These are phyloP conservation scores for Penicillium sp. DNA, from an alignment of 2,329 filamentous ascomycete genomes.

Conservation along the genomic window DNA sequence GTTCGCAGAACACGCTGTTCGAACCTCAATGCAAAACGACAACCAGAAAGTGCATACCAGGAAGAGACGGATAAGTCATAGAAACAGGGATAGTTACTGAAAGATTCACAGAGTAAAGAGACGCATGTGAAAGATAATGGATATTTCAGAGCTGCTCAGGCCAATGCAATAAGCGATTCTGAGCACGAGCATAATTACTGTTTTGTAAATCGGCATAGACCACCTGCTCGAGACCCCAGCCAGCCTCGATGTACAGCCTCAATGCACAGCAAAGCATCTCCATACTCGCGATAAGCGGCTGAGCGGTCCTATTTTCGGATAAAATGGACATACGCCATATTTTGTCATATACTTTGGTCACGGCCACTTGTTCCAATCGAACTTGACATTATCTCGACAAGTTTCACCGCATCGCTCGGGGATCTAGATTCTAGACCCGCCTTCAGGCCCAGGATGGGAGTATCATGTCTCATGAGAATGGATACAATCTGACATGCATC, in stretches of 20 bases:
- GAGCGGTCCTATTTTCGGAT: slow-evolving; percentile 3
- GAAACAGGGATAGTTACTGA: neutral
- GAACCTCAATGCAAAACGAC: slow-evolving; percentile 1
- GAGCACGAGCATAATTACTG: neutral
- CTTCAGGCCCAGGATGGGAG: slow-evolving; percentile 1
- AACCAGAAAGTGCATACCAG: neutral
- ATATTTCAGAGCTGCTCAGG: neutral
- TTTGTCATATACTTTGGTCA: neutral
- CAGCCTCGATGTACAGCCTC: slow-evolving; percentile 16
- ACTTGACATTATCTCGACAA: neutral
- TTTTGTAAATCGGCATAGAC: slow-evolving; percentile 8
- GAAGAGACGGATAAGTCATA: neutral
- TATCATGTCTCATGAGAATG: slow-evolving; percentile 7
- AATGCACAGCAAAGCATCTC: slow-evolving; percentile 2
- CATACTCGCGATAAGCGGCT: slow-evolving; percentile 1
- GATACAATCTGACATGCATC: slow-evolving; percentile 11
- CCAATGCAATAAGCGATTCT: neutral
- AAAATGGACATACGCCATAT: neutral
- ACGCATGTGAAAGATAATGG: slow-evolving; percentile 13
- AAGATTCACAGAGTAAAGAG: neutral
- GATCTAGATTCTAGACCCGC: neutral
- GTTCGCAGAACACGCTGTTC: slow-evolving; percentile 13
- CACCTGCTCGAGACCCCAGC: slow-evolving; percentile 9
- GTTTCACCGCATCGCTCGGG: neutral
- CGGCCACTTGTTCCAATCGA: neutral